These are phyloP conservation scores for Neurospora sp. DNA, from an alignment of 2,329 filamentous ascomycete species.

Conservation along the genomic window DNA sequence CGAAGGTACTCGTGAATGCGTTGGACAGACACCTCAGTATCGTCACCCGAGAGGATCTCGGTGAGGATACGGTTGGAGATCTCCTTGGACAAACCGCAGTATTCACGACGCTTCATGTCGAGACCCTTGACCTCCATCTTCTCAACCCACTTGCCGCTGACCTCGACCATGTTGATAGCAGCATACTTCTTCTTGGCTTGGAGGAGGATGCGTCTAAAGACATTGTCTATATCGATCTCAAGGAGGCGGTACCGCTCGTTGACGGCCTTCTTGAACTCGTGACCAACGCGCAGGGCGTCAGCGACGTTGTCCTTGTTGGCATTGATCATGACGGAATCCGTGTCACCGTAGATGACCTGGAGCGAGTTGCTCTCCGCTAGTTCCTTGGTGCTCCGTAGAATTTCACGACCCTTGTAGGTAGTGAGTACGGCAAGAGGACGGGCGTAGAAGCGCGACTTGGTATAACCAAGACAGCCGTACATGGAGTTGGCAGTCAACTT, in stretches of 20 bases:
- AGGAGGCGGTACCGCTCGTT: conserved; percentile 88
- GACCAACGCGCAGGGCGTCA: conserved; percentile 82
- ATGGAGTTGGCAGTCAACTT: conserved; percentile 99
- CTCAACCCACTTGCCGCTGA: conserved; percentile 82
- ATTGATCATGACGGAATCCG: conserved; percentile 99
- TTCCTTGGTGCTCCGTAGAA: conserved; percentile 90
- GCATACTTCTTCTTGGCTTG: conserved; percentile 99
- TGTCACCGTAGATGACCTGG: conserved; percentile 97
- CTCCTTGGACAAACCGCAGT: conserved; percentile 91
- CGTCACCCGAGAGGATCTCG: conserved; percentile 88
- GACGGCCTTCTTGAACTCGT: conserved; percentile 90
- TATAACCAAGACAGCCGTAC: conserved; percentile 97
- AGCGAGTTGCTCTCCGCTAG: conserved; percentile 85
- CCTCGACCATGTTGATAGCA: conserved; percentile 84
- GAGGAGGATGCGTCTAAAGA: conserved; percentile 85
- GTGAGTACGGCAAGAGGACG: conserved; percentile 90
- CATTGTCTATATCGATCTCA: conserved; percentile 96
- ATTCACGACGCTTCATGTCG: conserved; percentile 96
- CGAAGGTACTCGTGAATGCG: conserved; percentile 91
- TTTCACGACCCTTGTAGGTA: conserved; percentile 95
- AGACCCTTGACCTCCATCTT: conserved; percentile 97
- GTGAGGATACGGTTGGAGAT: conserved; percentile 85
- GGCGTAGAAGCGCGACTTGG: conserved; percentile 94
- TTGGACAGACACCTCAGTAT: conserved; percentile 76
- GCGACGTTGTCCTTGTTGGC: conserved; percentile 91